Evolutionary conservation across 2,329 filamentous ascomycete genomes (phyloP).

Genomic region (Aspergillus sp.): DNA sequence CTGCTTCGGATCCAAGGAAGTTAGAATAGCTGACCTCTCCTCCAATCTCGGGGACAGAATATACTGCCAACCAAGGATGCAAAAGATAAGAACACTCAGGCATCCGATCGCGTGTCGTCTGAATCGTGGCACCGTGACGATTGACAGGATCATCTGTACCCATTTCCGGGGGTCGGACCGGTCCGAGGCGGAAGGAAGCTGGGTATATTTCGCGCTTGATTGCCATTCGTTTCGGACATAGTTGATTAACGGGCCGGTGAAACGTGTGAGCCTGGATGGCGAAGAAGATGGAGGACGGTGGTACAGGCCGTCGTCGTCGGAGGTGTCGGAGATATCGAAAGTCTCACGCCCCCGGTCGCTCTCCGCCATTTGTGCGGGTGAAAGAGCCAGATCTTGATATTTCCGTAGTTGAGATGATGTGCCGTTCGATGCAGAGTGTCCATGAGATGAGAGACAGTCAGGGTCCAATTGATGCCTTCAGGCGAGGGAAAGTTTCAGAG

Average conservation of each 20-base stretch:
- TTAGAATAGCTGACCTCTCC: conserved; percentile 31
- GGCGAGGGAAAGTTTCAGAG: no score
- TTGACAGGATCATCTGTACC: conserved; percentile 28
- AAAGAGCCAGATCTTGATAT: background rate
- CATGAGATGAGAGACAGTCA: no score
- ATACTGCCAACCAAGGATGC: conserved; percentile 34
- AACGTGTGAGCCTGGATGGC: conserved; percentile 15
- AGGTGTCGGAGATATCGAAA: conserved; percentile 33
- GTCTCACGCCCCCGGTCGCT: conserved; percentile 24
- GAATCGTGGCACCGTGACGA: conserved; percentile 42
- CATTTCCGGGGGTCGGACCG: conserved; percentile 21
- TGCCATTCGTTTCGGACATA: conserved; percentile 43
- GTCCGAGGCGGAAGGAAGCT: conserved; percentile 18
- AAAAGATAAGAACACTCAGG: conserved; percentile 31
- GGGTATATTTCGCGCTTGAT: conserved; percentile 23
- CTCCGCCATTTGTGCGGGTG: background rate
- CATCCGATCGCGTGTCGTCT: conserved; percentile 41
- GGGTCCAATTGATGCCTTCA: background rate
- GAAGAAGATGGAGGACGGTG: conserved; percentile 11
- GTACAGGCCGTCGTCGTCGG: conserved; percentile 19
- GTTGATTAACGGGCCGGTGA: conserved; percentile 36
- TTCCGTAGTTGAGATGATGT: background rate
- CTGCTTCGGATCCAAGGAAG: conserved; percentile 31
- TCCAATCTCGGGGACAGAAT: conserved; percentile 31
- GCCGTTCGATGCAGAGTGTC: no score